Conservation (phyloP, 148 eudicot species). For the Dysphania ambrosioides region DNA sequence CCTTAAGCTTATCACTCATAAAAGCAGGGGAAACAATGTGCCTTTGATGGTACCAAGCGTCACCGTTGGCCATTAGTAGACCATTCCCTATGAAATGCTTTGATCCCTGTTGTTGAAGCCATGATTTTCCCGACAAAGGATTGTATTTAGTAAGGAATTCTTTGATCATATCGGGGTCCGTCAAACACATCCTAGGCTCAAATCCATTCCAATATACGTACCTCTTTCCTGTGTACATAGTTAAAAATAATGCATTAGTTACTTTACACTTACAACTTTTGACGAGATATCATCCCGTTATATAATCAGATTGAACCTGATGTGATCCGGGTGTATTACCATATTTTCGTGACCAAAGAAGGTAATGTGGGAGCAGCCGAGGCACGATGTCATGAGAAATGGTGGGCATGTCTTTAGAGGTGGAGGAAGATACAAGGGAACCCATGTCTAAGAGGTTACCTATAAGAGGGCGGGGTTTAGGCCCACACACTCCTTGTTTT, state of each 20-base stretch:
- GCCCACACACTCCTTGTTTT: conserved; percentile 76
- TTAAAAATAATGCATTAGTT: background rate
- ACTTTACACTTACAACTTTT: background rate
- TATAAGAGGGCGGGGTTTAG: conserved; percentile 56
- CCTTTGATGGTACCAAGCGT: conserved; percentile 82
- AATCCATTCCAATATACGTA: conserved; percentile 84
- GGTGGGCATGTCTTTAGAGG: conserved; percentile 52
- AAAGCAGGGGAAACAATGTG: conserved; percentile 92
- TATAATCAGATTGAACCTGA: background rate
- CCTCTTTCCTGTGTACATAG: conserved; percentile 51
- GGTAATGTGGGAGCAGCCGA: conserved; percentile 75
- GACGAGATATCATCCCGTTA: too few species aligned
- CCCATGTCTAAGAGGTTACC: conserved; percentile 72
- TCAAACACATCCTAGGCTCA: conserved; percentile 85
- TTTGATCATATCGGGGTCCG: conserved; percentile 68
- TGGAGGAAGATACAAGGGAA: conserved; percentile 53
- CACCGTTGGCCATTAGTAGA: conserved; percentile 84
- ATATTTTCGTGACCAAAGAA: conserved; percentile 62
- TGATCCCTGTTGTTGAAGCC: conserved; percentile 83
- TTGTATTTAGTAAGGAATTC: conserved; percentile 69
- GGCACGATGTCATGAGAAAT: conserved; percentile 58
- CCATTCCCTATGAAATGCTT: conserved; percentile 84
- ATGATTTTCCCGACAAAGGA: conserved; percentile 65
- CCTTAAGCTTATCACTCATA: conserved; percentile 89
- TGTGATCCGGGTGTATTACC: conserved; percentile 31